A percentile compares a stretch with the other conserved stretches of the same genome.
Conservation (phyloP, 1,284 basidiomycete species). For the Mycena citricolor region DNA sequence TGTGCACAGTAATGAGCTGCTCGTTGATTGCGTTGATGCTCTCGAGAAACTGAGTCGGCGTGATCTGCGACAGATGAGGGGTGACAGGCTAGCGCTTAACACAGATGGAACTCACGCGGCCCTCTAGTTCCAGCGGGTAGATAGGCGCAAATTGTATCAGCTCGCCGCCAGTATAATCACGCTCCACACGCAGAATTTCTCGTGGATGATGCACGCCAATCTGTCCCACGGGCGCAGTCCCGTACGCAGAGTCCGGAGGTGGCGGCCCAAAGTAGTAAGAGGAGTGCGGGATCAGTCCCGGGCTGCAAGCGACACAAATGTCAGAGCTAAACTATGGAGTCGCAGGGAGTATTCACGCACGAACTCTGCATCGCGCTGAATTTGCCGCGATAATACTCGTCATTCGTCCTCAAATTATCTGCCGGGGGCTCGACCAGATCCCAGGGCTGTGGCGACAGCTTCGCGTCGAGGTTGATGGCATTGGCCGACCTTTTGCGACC, state of each 20-base stretch:
- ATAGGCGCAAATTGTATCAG: constrained; percentile 76
- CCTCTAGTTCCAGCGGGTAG: constrained; percentile 82
- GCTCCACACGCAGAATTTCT: constrained; percentile 79
- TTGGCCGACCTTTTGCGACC: too few relatives aligned
- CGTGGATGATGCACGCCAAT: constrained; percentile 83
- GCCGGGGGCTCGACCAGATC: constrained; percentile 52
- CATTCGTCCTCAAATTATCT: constrained; percentile 33
- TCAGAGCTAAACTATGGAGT: constrained; percentile 3
- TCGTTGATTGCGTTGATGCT: constrained; percentile 85
- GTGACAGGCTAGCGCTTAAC: constrained; percentile 7
- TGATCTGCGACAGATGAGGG: constrained; percentile 50
- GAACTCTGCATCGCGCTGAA: constrained; percentile 34
- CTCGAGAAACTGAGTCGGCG: constrained; percentile 80
- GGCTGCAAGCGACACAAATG: constrained; percentile 29
- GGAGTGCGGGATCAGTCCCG: constrained; percentile 66
- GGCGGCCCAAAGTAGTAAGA: constrained; percentile 84
- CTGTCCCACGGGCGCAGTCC: constrained; percentile 72
- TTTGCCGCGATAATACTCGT: constrained; percentile 40
- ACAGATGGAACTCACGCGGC: constrained; percentile 73
- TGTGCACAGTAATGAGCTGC: constrained; percentile 75
- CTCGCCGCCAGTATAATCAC: constrained; percentile 82
- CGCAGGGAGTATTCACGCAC: constrained; percentile 28
- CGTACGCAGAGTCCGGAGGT: constrained; percentile 68
- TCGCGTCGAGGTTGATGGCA: constrained; percentile 12
- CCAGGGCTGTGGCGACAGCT: constrained; percentile 43